Conservation (phyloP, 352 stramenopile species). For the Pythium graminicola region DNA sequence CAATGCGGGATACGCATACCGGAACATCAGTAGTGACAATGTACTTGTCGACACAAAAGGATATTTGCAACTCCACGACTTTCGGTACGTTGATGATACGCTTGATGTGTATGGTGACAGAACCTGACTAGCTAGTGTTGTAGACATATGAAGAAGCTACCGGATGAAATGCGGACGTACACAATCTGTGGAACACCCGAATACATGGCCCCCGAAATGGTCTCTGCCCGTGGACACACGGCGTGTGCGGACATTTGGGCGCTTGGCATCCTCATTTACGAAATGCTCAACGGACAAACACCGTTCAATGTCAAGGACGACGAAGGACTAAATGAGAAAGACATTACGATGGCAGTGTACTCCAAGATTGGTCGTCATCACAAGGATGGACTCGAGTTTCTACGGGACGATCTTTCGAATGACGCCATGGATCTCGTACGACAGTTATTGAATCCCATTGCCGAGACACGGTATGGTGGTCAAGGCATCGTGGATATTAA, state of each 20-base stretch:
- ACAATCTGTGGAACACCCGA: conserved; percentile 86
- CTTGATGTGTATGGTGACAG: too few species aligned
- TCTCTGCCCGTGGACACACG: conserved; percentile 75
- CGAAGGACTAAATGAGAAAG: conserved; percentile 61
- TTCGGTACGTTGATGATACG: conserved; percentile 31
- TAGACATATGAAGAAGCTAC: conserved; percentile 77
- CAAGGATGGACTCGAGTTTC: conserved; percentile 52
- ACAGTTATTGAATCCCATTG: conserved; percentile 66
- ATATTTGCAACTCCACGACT: conserved; percentile 82
- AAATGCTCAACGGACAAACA: conserved; percentile 81
- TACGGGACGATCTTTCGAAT: conserved; percentile 40
- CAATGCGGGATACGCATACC: conserved; percentile 69
- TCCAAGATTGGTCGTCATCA: conserved; percentile 76
- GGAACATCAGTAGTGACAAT: conserved; percentile 82
- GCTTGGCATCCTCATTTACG: conserved; percentile 80
- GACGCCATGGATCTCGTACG: conserved; percentile 53
- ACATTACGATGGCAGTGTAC: conserved; percentile 80
- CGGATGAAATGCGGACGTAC: conserved; percentile 76
- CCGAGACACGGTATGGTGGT: conserved; percentile 56
- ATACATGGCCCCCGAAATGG: conserved; percentile 88
- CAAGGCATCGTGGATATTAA: conserved; percentile 72
- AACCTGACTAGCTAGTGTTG: too few species aligned
- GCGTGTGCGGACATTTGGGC: conserved; percentile 80
- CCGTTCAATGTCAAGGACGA: conserved; percentile 72
- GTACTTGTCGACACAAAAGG: conserved; percentile 74